A percentile compares a stretch with the other conserved stretches of the same genome.
Evolutionary conservation across 1,284 basidiomycete genomes (phyloP).

Genomic region (Ceratobasidium sp.): DNA sequence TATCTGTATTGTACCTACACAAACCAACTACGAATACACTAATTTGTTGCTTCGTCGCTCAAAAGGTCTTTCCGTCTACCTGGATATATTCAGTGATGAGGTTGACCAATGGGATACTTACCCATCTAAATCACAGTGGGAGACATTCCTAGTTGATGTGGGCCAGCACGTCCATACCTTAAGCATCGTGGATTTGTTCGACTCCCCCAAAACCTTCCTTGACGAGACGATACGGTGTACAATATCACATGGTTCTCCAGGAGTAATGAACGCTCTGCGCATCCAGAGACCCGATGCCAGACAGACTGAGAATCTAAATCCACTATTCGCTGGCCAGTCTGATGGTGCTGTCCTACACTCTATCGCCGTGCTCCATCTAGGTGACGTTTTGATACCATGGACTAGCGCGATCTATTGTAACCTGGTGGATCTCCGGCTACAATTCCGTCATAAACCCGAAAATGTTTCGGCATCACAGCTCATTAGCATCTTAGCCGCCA

Average conservation of each 20-base stretch:
- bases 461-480: neutral
- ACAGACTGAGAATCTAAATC: neutral
- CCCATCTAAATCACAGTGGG: neutral
- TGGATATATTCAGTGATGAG: neutral
- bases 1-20: neutral
- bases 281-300: neutral
- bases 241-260: neutral
- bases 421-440: neutral
- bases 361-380: neutral
- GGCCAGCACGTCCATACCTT: neutral
- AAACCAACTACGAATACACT: neutral
- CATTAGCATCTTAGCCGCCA: neutral
- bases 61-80: neutral
- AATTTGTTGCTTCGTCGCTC: neutral
- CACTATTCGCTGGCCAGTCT: neutral
- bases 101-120: neutral
- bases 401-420: neutral
- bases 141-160: neutral
- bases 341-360: neutral
- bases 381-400: neutral
- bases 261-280: neutral
- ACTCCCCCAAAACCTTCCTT: neutral
- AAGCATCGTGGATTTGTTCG: neutral
- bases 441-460: neutral
- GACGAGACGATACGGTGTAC: neutral